phyloP scores from a whole-genome alignment of 2,329 filamentous ascomycete genomes.

The Aspergillus luchuensis region DNA sequence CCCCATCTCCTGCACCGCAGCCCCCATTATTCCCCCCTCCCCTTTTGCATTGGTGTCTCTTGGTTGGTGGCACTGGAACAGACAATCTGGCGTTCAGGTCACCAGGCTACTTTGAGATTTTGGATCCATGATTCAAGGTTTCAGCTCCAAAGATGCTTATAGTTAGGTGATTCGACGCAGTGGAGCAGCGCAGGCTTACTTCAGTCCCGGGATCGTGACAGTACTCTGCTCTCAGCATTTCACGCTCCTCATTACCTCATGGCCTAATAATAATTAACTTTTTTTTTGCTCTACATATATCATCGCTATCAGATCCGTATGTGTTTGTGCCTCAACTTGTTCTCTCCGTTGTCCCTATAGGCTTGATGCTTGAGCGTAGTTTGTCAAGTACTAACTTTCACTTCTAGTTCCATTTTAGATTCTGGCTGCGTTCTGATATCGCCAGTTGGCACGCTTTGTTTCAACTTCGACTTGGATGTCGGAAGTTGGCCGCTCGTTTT shows the following conservation, averaged over 20 bases:
- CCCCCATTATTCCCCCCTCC: neutral
- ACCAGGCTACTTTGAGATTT: neutral
- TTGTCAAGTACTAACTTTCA: no score
- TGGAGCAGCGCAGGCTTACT: conserved; percentile 4
- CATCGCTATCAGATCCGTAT: neutral
- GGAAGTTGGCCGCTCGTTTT: neutral
- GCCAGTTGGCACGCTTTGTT: neutral
- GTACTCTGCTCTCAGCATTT: neutral
- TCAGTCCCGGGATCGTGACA: neutral
- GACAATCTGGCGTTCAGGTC: neutral
- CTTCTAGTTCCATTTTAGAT: no score
- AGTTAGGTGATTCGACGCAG: neutral
- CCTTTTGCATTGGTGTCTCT: neutral
- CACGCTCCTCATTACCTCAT: neutral
- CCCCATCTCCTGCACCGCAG: neutral
- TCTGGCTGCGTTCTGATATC: neutral
- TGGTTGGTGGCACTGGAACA: neutral
- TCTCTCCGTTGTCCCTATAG: neutral
- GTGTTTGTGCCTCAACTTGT: neutral
- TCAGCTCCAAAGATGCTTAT: neutral
- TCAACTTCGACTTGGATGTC: neutral
- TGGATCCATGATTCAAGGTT: neutral
- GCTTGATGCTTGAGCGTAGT: no score
- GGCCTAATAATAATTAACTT: neutral
- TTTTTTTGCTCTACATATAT: neutral